Evolutionary conservation across 78 protist genomes (phyloP).

Genomic region (Capsaspora owczarzaki): DNA sequence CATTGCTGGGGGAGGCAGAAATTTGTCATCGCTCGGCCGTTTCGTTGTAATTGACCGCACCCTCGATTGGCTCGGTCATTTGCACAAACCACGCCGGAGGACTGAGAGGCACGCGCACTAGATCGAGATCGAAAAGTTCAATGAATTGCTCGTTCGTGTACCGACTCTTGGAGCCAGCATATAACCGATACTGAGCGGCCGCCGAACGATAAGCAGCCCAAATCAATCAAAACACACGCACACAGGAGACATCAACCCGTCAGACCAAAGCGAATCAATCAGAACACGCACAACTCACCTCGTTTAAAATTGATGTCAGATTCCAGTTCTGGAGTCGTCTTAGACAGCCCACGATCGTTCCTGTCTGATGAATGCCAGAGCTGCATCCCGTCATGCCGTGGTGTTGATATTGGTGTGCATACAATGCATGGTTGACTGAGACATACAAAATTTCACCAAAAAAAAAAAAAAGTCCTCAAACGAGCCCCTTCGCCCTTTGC

Average conservation of each 20-base stretch:
- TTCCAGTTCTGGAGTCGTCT: slow-evolving; percentile 73
- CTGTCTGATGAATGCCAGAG: slow-evolving; percentile 69
- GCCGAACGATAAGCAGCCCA: neutral
- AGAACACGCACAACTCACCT: slow-evolving; percentile 23
- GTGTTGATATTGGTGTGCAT: too few species aligned
- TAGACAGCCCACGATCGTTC: slow-evolving; percentile 72
- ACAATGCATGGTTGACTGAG: neutral
- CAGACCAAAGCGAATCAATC: neutral
- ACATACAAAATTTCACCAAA: neutral
- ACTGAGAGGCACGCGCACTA: slow-evolving; percentile 65
- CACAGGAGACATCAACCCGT: neutral
- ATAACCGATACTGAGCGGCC: slow-evolving; percentile 11
- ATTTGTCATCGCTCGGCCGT: too few species aligned
- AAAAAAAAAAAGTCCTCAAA: neutral
- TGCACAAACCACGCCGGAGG: slow-evolving; percentile 63
- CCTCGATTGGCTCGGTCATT: neutral
- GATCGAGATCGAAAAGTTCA: slow-evolving; percentile 87
- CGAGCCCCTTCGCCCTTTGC: neutral
- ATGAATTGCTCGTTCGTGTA: slow-evolving; percentile 86
- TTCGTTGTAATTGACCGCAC: neutral
- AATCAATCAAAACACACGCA: neutral
- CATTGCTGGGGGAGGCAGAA: too few species aligned
- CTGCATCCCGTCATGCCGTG: neutral
- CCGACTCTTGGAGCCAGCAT: slow-evolving; percentile 43
- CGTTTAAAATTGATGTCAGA: slow-evolving; percentile 59